Evolutionary conservation across 495 filamentous ascomycete genomes (phyloP).

Genomic region (Penicillium nucicola): DNA sequence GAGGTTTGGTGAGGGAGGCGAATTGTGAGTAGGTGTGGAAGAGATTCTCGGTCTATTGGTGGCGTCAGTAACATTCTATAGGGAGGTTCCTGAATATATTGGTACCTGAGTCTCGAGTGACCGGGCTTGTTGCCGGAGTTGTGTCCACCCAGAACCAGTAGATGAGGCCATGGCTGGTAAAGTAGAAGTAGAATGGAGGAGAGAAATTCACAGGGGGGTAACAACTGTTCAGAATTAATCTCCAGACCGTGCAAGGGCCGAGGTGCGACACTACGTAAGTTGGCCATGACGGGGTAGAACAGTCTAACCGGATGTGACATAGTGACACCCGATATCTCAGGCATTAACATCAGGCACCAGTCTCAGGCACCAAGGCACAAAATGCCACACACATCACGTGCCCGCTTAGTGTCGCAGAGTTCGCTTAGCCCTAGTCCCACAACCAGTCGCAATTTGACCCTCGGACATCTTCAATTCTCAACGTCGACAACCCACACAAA

Average conservation of each 20-base stretch:
- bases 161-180: slow-evolving; percentile 60
- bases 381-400: slow-evolving; percentile 30
- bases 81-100: neutral
- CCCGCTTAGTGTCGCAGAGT: slow-evolving; percentile 36
- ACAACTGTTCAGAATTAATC: slow-evolving; percentile 6
- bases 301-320: slow-evolving; percentile 10
- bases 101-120: slow-evolving; percentile 86
- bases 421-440: slow-evolving; percentile 54
- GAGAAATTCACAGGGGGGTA: neutral
- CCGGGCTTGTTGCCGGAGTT: slow-evolving; percentile 90
- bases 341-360: neutral
- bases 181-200: neutral
- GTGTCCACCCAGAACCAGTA: slow-evolving; percentile 85
- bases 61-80: slow-evolving; percentile 4
- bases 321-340: neutral
- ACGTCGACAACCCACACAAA: slow-evolving; percentile 48
- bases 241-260: slow-evolving; percentile 8
- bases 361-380: neutral
- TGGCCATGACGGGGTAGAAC: slow-evolving; percentile 3
- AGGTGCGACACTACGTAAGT: slow-evolving; percentile 16
- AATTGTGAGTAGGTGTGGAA: slow-evolving; percentile 97
- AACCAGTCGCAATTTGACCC: slow-evolving; percentile 46
- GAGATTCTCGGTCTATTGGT: slow-evolving; percentile 75
- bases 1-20: slow-evolving; percentile 75
- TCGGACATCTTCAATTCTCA: slow-evolving; percentile 49